phyloP scores from a whole-genome alignment of 805 yeast genomes.

The Saturnispora hagleri region DNA sequence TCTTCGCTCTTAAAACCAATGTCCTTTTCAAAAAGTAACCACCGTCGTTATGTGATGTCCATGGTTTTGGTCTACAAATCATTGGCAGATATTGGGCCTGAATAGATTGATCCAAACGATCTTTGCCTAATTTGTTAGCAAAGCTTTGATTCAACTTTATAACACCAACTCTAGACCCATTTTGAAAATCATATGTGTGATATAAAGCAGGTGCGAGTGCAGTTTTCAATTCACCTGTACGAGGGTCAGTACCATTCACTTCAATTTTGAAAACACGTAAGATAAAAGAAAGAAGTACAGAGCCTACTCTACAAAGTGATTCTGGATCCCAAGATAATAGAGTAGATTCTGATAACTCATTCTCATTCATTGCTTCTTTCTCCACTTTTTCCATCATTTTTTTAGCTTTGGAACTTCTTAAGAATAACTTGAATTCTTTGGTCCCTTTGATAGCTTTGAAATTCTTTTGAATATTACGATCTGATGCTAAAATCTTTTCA shows the following conservation, averaged over 20 bases:
- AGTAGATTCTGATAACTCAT: slow-evolving; percentile 12
- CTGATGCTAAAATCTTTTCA: slow-evolving; percentile 50
- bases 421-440: slow-evolving; percentile 31
- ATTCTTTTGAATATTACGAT: slow-evolving; percentile 45
- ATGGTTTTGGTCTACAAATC: slow-evolving; percentile 83
- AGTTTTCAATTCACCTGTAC: slow-evolving; percentile 52
- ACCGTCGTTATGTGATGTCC: slow-evolving; percentile 77
- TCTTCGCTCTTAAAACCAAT: slow-evolving; percentile 64
- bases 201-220: slow-evolving; percentile 86
- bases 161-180: slow-evolving; percentile 76
- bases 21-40: slow-evolving; percentile 67
- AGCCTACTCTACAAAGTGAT: slow-evolving; percentile 62
- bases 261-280: slow-evolving; percentile 76
- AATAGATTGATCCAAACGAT: slow-evolving; percentile 51
- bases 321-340: slow-evolving; percentile 24
- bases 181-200: slow-evolving; percentile 75
- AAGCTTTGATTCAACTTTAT: slow-evolving; percentile 66
- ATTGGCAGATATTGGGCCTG: slow-evolving; percentile 84
- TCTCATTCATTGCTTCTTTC: slow-evolving; percentile 10
- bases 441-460: slow-evolving; percentile 40
- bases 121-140: slow-evolving; percentile 57
- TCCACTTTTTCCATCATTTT: slow-evolving; percentile 22
- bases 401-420: slow-evolving; percentile 27
- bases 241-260: slow-evolving; percentile 75
- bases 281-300: slow-evolving; percentile 63